Conservation (phyloP, 1,284 basidiomycete genomes). For the Phlebopus sp. region DNA sequence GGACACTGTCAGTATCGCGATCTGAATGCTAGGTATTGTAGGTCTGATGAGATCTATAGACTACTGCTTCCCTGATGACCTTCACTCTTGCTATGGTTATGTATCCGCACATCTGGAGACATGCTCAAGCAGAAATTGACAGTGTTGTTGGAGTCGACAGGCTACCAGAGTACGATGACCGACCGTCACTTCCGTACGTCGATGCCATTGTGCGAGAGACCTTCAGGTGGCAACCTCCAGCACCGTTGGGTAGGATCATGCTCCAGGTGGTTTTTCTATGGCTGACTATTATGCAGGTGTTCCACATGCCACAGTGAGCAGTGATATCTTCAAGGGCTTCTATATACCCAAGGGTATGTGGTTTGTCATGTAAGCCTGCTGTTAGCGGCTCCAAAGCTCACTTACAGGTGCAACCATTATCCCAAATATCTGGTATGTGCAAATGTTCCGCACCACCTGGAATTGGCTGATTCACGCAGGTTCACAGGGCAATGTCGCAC, state of each 20-base stretch:
- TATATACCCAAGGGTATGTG: slow-evolving; percentile 12
- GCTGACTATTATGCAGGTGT: not conserved
- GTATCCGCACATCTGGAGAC: slow-evolving; percentile 27
- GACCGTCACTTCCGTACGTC: slow-evolving; percentile 33
- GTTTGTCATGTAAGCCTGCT: not conserved
- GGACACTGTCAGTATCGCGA: no score
- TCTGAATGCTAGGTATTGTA: not conserved
- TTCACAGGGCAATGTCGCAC: slow-evolving; percentile 19
- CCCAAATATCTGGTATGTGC: slow-evolving; percentile 6
- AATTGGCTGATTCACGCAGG: not conserved
- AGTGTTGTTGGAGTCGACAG: slow-evolving; percentile 31
- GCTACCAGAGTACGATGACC: slow-evolving; percentile 37
- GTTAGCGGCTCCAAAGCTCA: not conserved
- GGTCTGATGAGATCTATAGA: not conserved
- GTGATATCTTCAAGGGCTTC: slow-evolving; percentile 8
- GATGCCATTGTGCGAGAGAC: slow-evolving; percentile 35
- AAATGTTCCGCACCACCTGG: no score
- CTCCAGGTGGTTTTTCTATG: not conserved
- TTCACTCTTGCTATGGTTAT: slow-evolving; percentile 32
- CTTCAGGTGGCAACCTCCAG: slow-evolving; percentile 16
- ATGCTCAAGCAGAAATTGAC: slow-evolving; percentile 37
- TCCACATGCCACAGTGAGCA: not conserved
- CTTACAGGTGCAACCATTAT: slow-evolving; percentile 4
- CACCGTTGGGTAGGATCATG: slow-evolving; percentile 8
- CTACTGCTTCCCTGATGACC: slow-evolving; percentile 4